A percentile compares a stretch with the other conserved stretches of the same genome.
These are phyloP conservation scores for Diaporthe sp. DNA, from an alignment of 2,329 filamentous ascomycete genomes.

Conservation along the genomic window DNA sequence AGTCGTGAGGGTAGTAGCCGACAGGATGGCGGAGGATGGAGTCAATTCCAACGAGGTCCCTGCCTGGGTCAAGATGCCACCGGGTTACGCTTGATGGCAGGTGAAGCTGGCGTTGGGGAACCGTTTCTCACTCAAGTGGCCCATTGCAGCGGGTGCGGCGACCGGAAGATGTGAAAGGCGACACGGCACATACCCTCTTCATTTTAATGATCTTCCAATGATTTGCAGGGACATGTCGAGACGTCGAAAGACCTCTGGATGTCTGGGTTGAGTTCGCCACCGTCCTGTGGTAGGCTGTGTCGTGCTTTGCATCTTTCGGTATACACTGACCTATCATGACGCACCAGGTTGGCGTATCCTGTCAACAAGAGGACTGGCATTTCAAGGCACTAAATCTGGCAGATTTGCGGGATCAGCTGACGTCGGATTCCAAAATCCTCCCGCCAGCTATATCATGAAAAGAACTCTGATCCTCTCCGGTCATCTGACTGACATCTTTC, in stretches of 20 bases:
- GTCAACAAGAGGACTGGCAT: not conserved
- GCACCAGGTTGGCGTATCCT: not conserved
- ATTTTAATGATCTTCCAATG: not conserved
- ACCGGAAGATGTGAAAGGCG: not conserved
- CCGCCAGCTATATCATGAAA: not conserved
- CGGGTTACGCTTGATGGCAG: slow-evolving; percentile 30
- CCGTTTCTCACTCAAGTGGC: not conserved
- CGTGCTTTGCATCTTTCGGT: not conserved
- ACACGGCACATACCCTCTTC: not conserved
- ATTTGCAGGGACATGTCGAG: not conserved
- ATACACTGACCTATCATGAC: not conserved
- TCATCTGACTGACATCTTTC: not conserved
- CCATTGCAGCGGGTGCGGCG: not conserved
- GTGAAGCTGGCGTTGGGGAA: not conserved
- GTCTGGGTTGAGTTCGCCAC: not conserved
- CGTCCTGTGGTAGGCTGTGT: not conserved
- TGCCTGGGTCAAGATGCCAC: slow-evolving; percentile 75
- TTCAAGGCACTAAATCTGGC: not conserved
- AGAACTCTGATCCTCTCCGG: not conserved
- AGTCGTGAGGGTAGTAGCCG: slow-evolving; percentile 77
- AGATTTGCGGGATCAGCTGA: not conserved
- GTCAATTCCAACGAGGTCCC: slow-evolving; percentile 77
- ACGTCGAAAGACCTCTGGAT: not conserved
- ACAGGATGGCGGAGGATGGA: slow-evolving; percentile 71
- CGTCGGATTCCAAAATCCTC: not conserved